phyloP scores from a whole-genome alignment of 208 protist genomes.

The Trypanosoma platydactyli region DNA sequence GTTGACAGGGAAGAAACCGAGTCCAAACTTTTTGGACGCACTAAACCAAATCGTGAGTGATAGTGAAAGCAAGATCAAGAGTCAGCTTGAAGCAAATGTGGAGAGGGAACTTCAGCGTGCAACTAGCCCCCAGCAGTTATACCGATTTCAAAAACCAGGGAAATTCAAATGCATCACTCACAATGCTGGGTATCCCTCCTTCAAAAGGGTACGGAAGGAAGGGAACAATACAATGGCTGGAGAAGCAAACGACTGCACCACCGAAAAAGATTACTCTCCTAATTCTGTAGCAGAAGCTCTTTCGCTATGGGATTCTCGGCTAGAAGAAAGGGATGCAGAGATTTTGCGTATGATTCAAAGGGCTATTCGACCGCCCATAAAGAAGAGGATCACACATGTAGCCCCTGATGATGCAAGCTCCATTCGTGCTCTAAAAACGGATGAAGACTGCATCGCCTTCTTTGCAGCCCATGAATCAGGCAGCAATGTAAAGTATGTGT shows the following conservation, averaged over 20 bases:
- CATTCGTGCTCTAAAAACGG: slow-evolving; percentile 80
- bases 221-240: not conserved
- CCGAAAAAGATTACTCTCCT: not conserved
- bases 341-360: slow-evolving; percentile 85
- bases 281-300: not conserved
- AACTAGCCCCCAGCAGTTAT: slow-evolving; percentile 58
- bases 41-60: slow-evolving; percentile 12
- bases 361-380: slow-evolving; percentile 59
- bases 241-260: not conserved
- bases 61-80: slow-evolving; percentile 40
- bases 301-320: slow-evolving; percentile 23
- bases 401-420: slow-evolving; percentile 86
- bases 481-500: slow-evolving; percentile 93
- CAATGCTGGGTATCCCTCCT: slow-evolving; percentile 5
- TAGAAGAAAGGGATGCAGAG: slow-evolving; percentile 79
- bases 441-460: slow-evolving; percentile 93
- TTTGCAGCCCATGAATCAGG: slow-evolving; percentile 89
- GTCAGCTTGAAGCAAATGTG: slow-evolving; percentile 75
- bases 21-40: slow-evolving; percentile 20
- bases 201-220: slow-evolving; percentile 19
- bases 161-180: slow-evolving; percentile 51
- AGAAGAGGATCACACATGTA: slow-evolving; percentile 45
- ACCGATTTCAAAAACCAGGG: slow-evolving; percentile 76
- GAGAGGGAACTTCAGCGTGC: slow-evolving; percentile 60
- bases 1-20: slow-evolving; percentile 23